phyloP scores from a whole-genome alignment of 345 rosid genomes.

The Dimocarpus longan region DNA sequence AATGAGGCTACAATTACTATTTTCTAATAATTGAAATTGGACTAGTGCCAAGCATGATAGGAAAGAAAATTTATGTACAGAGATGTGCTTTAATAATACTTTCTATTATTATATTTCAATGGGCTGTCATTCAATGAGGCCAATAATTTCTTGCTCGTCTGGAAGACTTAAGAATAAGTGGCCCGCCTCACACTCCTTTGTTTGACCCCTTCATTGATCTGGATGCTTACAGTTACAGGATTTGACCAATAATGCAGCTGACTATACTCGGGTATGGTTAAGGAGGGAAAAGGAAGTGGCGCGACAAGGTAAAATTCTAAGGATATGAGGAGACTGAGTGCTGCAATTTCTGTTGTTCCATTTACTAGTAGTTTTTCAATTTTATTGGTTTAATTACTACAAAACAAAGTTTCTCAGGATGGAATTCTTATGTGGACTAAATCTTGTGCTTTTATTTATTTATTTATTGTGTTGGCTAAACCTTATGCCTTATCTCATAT shows the following conservation, averaged over 20 bases:
- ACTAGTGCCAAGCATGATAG: constrained; percentile 2
- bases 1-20: background rate
- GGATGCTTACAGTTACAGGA: constrained; percentile 66
- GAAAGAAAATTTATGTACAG: background rate
- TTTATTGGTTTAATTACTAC: background rate
- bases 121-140: background rate
- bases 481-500: background rate
- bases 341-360: constrained; percentile 6
- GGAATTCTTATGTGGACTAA: background rate
- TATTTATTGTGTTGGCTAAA: background rate
- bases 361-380: background rate
- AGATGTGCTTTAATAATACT: background rate
- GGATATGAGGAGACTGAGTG: background rate
- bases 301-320: constrained; percentile 54
- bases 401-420: background rate
- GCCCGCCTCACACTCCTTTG: background rate
- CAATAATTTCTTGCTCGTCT: background rate
- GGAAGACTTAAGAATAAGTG: background rate
- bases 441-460: background rate
- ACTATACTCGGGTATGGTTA: constrained; percentile 73
- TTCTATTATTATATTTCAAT: background rate
- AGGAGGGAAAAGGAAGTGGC: constrained; percentile 67
- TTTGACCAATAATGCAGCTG: constrained; percentile 59
- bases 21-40: background rate
- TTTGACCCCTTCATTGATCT: constrained; percentile 13